A percentile compares a stretch with the other conserved stretches of the same genome.
phyloP scores from a whole-genome alignment of 352 stramenopile species.

The Globisporangium acanthophoron region DNA sequence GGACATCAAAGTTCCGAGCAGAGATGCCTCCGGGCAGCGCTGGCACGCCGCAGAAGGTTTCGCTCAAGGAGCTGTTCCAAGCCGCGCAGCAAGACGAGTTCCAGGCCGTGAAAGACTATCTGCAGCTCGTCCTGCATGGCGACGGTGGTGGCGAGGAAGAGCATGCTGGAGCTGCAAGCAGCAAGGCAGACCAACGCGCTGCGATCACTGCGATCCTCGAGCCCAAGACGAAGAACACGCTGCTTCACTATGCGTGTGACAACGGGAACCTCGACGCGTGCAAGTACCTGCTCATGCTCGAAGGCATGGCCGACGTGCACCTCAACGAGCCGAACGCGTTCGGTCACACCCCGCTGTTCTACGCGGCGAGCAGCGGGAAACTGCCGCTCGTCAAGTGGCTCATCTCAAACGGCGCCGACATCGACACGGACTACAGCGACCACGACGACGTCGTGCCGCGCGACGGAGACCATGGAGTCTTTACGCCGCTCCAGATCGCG shows the following conservation, averaged over 20 bases:
- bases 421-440: conserved; percentile 79
- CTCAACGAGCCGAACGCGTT: conserved; percentile 76
- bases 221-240: conserved; percentile 60
- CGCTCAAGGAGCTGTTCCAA: conserved; percentile 65
- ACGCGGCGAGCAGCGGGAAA: conserved; percentile 65
- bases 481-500: conserved; percentile 75
- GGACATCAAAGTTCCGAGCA: too few relatives aligned
- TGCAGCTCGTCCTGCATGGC: conserved; percentile 46
- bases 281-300: conserved; percentile 74
- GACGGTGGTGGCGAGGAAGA: conserved; percentile 7
- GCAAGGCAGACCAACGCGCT: conserved; percentile 1
- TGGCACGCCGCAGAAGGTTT: conserved; percentile 13
- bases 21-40: conserved; percentile 4
- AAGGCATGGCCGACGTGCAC: conserved; percentile 47
- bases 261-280: conserved; percentile 80
- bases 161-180: neutral
- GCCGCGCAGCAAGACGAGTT: conserved; percentile 67
- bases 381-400: conserved; percentile 80
- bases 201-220: conserved; percentile 45
- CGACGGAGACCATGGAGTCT: conserved; percentile 60
- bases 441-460: conserved; percentile 36
- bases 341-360: conserved; percentile 76
- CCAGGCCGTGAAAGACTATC: conserved; percentile 43
- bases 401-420: conserved; percentile 77
- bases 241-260: conserved; percentile 77